phyloP scores from a whole-genome alignment of 768 basidiomycete genomes.

The Lactarius evosmus region DNA sequence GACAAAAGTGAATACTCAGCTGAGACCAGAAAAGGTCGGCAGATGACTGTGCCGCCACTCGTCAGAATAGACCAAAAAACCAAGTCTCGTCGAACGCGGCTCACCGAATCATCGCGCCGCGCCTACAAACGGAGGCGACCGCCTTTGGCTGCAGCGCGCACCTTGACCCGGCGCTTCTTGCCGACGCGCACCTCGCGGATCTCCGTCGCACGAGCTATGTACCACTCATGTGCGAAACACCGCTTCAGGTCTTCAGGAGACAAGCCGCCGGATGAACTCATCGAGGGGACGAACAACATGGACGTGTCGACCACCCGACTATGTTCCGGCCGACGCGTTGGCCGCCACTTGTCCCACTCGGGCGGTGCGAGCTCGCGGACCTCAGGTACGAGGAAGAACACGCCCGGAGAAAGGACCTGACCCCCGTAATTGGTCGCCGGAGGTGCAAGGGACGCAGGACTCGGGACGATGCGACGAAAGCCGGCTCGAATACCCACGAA shows the following conservation, averaged over 20 bases:
- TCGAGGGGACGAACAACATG: constrained; percentile 14
- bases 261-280: constrained; percentile 3
- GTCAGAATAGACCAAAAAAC: neutral
- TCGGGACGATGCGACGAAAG: constrained; percentile 6
- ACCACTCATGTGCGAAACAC: constrained; percentile 15
- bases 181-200: neutral
- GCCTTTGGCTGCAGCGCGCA: neutral
- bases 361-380: constrained; percentile 6
- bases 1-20: constrained; percentile 17
- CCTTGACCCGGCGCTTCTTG: constrained; percentile 8
- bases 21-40: neutral
- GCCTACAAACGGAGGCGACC: constrained; percentile 10
- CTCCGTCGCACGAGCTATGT: neutral
- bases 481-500: neutral
- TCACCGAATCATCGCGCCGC: neutral
- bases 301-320: neutral
- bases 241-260: constrained; percentile 5
- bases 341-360: constrained; percentile 15
- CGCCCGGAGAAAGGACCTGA: constrained; percentile 9
- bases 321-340: constrained; percentile 14
- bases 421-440: constrained; percentile 10
- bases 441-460: constrained; percentile 14
- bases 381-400: constrained; percentile 10
- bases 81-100: neutral
- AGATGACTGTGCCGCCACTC: neutral